Base-by-base conservation (phyloP, 257 asterid species). In the Phtheirospermum japonicum region DNA sequence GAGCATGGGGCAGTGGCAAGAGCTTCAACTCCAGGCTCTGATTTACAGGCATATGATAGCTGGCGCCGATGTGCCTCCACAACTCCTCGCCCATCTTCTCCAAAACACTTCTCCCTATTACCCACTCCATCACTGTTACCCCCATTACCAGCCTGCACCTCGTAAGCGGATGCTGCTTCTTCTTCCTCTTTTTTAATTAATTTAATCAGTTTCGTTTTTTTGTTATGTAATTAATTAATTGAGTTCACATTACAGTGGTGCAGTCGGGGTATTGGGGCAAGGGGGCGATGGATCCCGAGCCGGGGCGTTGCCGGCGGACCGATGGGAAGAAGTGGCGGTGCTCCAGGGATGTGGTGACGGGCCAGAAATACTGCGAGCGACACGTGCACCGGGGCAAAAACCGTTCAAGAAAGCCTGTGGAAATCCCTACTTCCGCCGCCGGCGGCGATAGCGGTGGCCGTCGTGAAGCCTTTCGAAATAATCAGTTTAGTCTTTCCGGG, bases 371-470 rank as follows among this genome's bases (percentile, higher is more conserved):
- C 76, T 88, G 98, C 39, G 98, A 88, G 73, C 96, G 95, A 70
- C 98, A 92, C 73, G 71, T 92, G 75, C 95, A 92, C 72, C 90
- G 98, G 0, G 98, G 98, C 57, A 75, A 82, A 31, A 86, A 87
- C 78, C 98, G 98, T 92, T 92, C 98, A 92, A 92, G 98, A 92
- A 92, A 91, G 98, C 93, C 91, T 82, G 98, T 86, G 98, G 98
- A 91, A 88, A 72, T 10, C 71, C 81, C 69, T 71, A 0, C 76
- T 70, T 7, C 70, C 57, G 66, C 33, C 26, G 11, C 54, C 57
- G 33, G 4, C 28, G 57, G 12, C 17, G 19, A 14, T 34, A 2
- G 16, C 14, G 48, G 48, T 4, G 48, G 48, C 48, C 6, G 4
- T 36, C 2, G 65, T 32, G 74, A 49, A 28, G 49, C 74, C 66